phyloP scores from a whole-genome alignment of 2,329 filamentous ascomycete genomes.

The Huntiella decipiens region DNA sequence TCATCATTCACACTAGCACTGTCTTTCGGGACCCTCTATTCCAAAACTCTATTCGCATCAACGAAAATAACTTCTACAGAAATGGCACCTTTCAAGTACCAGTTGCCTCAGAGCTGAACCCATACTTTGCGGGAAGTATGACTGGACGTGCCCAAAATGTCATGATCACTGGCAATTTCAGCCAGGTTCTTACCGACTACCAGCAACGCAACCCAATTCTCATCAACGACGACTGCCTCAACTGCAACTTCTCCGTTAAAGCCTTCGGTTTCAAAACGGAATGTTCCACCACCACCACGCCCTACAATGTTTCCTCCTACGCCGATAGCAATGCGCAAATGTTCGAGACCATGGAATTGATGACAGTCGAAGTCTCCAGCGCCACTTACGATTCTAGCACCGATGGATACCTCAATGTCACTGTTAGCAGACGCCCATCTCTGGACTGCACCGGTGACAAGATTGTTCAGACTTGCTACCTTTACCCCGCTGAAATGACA shows the following conservation, averaged over 20 bases:
- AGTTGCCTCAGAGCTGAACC: constrained; percentile 3
- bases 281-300: background rate
- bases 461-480: constrained; percentile 8
- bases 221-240: constrained; percentile 10
- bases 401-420: constrained; percentile 10
- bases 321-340: background rate
- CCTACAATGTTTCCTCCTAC: constrained; percentile 7
- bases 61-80: constrained; percentile 3
- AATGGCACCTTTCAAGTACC: constrained; percentile 9
- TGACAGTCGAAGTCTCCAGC: constrained; percentile 1
- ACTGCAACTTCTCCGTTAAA: constrained; percentile 10
- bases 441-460: constrained; percentile 8
- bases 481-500: constrained; percentile 8
- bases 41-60: constrained; percentile 11
- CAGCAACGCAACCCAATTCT: constrained; percentile 8
- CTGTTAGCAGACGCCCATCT: constrained; percentile 7
- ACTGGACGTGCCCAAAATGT: constrained; percentile 10
- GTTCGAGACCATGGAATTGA: constrained; percentile 1
- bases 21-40: constrained; percentile 9
- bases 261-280: constrained; percentile 8
- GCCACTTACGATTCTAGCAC: background rate
- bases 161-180: constrained; percentile 10
- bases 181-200: constrained; percentile 9
- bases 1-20: constrained; percentile 9
- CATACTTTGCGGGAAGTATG: constrained; percentile 8